Base-by-base conservation (phyloP, 331 rosid species). In the Malus hybrid region DNA sequence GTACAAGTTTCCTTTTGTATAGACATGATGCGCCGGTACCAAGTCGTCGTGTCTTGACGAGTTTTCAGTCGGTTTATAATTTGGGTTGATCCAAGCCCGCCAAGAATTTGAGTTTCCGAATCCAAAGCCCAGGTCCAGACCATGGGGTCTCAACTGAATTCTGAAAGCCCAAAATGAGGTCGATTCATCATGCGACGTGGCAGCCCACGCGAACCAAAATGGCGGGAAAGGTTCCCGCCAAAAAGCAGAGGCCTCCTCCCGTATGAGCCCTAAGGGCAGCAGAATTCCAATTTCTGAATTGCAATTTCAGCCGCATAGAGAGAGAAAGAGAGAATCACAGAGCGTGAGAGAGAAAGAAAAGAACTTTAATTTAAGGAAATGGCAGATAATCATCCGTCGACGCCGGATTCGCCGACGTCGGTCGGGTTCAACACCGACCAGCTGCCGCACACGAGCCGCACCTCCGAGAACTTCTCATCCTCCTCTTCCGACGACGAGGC, bases 401-500 rank as follows among this genome's bases (percentile, higher is more conserved):
- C 91, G 36, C 96, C 97, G 0, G 91, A 87, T 19, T 89, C 98
- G 1, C 96, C 96, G 5, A 83, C 93, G 68, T 93, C 96, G 1
- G 90, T 48, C 0, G 90, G 84, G 9, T 93, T 93, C 91, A 92
- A 93, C 88, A 93, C 91, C 0, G 98, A 93, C 63, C 97, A 89
- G 85, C 79, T 93, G 32, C 98, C 98, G 14, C 90, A 79, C 85
- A 89, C 93, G 2, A 86, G 91, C 69, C 96, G 72, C 62, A 87
- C 85, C 39, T 90, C 97, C 42, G 92, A 84, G 68, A 78, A 78
- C 81, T 83, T 81, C 76, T 68, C 82, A 13, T 60, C 78, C 50
- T 78, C 77, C 69, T 64, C 76, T 13, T 77, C 84, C 29, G 97
- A 89, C 48, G 97, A 91, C 12, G 98, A 93, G 77, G 98, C 98